Evolutionary conservation across 352 stramenopile species (phyloP), one percentile per base, ranked within the genome.

Genomic region (Globisporangium abappressorium): DNA sequence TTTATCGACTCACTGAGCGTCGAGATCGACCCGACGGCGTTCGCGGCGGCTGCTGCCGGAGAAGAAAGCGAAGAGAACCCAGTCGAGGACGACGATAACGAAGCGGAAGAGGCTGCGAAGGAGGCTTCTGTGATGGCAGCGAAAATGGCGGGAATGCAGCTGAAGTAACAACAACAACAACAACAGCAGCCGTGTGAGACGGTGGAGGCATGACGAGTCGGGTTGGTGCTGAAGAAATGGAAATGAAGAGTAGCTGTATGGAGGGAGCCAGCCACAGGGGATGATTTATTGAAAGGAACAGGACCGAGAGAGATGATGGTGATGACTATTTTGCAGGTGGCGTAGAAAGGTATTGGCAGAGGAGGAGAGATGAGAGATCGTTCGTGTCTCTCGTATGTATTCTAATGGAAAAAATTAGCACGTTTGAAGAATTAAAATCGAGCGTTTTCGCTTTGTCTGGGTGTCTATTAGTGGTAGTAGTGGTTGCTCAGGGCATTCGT

Each of bases 1-100:
- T 57, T 79, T 12, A 67, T 92, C 33, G 82, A 91, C 70, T 76
- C 70, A 6, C 57, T 67, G 36, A 84, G 76, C 33, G 73, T 77
- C 26, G 57, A 72, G 4, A 73, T 82, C 7, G 76, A 76, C 59
- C 22, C 38, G 12, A 28, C 14, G n/a, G 62, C 53, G 30, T 55
- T 67, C 36, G 47, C 36, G 15, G 62, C 47, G 14, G 62, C 3
- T 12, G 22, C 3, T 14, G 28, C 51, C 5, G 64, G 72, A 15
- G 72, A 54, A n/a, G 73, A 71, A 3, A 64, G 57, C 14, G 71
- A 77, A 36, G 47, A 65, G 34, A 64, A 71, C 49, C 43, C 43
- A 5, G 15, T 49, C 18, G 43, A 49, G 8, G 43, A 41, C 57
- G 65, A 55, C 14, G 55, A 69, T 18, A 65, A 22, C 2, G 30